phyloP scores from a whole-genome alignment of 352 stramenopile species.

The Paralagenidium karlingii region DNA sequence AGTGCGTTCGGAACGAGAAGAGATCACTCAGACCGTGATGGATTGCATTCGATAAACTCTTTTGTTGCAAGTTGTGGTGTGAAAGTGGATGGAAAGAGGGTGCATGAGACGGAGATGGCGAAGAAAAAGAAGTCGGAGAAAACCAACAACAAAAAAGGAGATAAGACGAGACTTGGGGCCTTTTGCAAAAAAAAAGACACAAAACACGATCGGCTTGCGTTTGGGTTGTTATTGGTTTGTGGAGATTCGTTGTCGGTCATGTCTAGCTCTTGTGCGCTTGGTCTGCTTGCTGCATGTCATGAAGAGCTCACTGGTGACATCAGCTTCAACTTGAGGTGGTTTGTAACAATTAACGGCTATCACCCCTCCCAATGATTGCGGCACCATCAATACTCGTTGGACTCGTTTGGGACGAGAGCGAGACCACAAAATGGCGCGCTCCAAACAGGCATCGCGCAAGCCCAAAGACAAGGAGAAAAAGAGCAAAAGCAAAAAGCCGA shows the following conservation, averaged over 20 bases:
- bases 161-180: conserved; percentile 1
- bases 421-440: too few species aligned
- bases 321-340: too few species aligned
- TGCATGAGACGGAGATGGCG: neutral
- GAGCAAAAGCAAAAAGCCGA: neutral
- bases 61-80: conserved; percentile 8
- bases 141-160: conserved; percentile 7
- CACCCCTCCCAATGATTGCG: too few species aligned
- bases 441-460: neutral
- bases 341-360: too few species aligned
- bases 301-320: too few species aligned
- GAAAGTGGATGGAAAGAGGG: conserved; percentile 13
- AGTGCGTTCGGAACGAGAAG: conserved; percentile 88
- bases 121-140: neutral
- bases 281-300: too few species aligned
- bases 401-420: too few species aligned
- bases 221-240: too few species aligned
- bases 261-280: too few species aligned
- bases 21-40: conserved; percentile 93
- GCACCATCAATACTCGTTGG: too few species aligned
- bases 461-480: neutral
- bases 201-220: neutral
- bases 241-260: too few species aligned
- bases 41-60: conserved; percentile 91
- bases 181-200: conserved; percentile 11